These are phyloP conservation scores for Backusella westeae DNA, from an alignment of 192 early-diverging fungal genomes.

Conservation along the genomic window DNA sequence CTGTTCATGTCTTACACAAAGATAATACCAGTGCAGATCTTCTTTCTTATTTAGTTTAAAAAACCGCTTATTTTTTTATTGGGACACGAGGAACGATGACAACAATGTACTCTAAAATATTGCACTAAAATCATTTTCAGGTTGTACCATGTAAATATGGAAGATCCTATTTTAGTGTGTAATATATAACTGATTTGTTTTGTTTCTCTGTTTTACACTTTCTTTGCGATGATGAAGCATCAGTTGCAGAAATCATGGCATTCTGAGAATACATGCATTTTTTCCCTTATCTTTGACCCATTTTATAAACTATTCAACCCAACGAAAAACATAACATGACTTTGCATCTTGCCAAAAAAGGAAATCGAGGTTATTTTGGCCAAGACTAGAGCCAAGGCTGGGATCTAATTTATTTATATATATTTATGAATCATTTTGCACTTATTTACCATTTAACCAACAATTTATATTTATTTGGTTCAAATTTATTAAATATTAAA, in stretches of 20 bases:
- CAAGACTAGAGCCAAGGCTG: background rate
- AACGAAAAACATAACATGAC: background rate
- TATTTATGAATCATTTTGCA: background rate
- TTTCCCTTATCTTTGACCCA: background rate
- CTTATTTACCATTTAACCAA: too few relatives aligned
- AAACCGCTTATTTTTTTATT: background rate
- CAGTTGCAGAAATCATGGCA: background rate
- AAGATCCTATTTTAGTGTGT: constrained; percentile 1
- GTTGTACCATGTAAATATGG: background rate
- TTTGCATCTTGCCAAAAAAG: background rate
- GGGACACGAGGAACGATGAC: constrained; percentile 4
- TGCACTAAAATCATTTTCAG: background rate
- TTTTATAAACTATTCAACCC: background rate
- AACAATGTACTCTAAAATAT: constrained; percentile 5
- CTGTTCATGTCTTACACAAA: background rate
- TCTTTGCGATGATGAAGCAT: background rate
- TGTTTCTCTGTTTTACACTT: background rate
- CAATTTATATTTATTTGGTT: too few relatives aligned
- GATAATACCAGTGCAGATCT: background rate
- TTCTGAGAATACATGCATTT: background rate
- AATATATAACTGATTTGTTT: background rate
- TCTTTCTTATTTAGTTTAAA: background rate
- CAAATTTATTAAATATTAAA: background rate
- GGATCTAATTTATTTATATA: background rate
- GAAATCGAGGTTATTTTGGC: background rate